phyloP scores from a whole-genome alignment of 1,139 yeast genomes.

The Diutina siamensis region DNA sequence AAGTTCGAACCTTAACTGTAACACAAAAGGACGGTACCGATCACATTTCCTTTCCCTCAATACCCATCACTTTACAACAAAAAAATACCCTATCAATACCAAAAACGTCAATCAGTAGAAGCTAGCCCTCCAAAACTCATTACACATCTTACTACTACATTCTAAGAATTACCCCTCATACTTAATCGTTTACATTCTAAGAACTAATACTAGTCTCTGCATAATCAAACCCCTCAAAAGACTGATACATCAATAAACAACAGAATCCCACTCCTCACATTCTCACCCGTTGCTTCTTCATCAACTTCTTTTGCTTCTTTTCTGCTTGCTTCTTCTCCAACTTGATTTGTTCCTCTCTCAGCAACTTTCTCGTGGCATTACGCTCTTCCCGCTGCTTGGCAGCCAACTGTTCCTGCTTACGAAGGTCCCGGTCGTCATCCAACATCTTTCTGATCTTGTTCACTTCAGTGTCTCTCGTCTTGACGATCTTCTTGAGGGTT shows the following conservation, averaged over 20 bases:
- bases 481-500: conserved; percentile 61
- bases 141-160: too few species aligned
- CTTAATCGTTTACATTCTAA: too few species aligned
- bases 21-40: too few species aligned
- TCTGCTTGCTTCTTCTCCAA: conserved; percentile 11
- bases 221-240: too few species aligned
- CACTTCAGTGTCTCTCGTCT: conserved; percentile 61
- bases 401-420: conserved; percentile 55
- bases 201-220: too few species aligned
- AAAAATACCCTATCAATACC: too few species aligned
- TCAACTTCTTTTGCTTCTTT: conserved; percentile 5
- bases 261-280: background rate
- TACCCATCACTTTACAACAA: too few species aligned
- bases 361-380: conserved; percentile 42
- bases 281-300: conserved; percentile 6
- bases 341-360: conserved; percentile 67
- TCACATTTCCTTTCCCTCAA: too few species aligned
- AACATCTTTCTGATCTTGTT: conserved; percentile 45
- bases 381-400: conserved; percentile 56
- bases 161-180: too few species aligned
- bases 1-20: too few species aligned
- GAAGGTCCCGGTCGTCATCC: conserved; percentile 32
- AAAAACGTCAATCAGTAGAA: too few species aligned
- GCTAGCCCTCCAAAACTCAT: too few species aligned
- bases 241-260: background rate